Evolutionary conservation across 2,329 filamentous ascomycete species (phyloP).

Genomic region (Fusarium metavorans): DNA sequence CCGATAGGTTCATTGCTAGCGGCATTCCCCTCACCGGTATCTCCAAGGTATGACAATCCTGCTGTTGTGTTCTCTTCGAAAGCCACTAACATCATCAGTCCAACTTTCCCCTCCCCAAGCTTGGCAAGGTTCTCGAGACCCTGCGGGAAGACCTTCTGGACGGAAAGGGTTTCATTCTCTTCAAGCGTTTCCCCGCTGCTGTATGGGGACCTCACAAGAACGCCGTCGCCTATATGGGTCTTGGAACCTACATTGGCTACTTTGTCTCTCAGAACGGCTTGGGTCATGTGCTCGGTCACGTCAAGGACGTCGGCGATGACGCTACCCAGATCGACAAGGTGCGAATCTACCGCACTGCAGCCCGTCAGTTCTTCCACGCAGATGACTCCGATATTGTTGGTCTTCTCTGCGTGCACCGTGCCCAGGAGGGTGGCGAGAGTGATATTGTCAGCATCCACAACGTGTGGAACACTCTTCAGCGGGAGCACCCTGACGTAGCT

Average conservation of each 20-base stretch:
- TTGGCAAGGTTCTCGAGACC: constrained; percentile 50
- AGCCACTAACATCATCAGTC: constrained; percentile 39
- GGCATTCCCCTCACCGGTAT: constrained; percentile 79
- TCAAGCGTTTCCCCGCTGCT: constrained; percentile 84
- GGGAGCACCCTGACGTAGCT: constrained; percentile 81
- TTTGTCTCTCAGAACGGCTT: constrained; percentile 88
- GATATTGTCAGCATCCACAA: constrained; percentile 83
- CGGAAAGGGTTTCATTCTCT: constrained; percentile 90
- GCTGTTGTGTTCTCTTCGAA: too few species aligned
- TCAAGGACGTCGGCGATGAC: constrained; percentile 89
- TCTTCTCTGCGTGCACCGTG: constrained; percentile 82
- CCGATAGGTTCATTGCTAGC: constrained; percentile 76
- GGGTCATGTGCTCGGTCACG: constrained; percentile 88
- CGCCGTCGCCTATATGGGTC: constrained; percentile 90
- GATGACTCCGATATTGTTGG: constrained; percentile 88
- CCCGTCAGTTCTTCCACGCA: constrained; percentile 68
- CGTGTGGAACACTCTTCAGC: constrained; percentile 84
- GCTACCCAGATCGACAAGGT: constrained; percentile 85
- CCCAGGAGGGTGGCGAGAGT: constrained; percentile 84
- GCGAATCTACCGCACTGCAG: constrained; percentile 90
- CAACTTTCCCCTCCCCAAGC: constrained; percentile 59
- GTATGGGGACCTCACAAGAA: constrained; percentile 84
- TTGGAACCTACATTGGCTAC: constrained; percentile 87
- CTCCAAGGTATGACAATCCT: constrained; percentile 38
- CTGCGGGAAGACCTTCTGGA: constrained; percentile 68